Base-by-base conservation (phyloP, 2,329 filamentous ascomycete genomes). In the Diaporthe ampelina region DNA sequence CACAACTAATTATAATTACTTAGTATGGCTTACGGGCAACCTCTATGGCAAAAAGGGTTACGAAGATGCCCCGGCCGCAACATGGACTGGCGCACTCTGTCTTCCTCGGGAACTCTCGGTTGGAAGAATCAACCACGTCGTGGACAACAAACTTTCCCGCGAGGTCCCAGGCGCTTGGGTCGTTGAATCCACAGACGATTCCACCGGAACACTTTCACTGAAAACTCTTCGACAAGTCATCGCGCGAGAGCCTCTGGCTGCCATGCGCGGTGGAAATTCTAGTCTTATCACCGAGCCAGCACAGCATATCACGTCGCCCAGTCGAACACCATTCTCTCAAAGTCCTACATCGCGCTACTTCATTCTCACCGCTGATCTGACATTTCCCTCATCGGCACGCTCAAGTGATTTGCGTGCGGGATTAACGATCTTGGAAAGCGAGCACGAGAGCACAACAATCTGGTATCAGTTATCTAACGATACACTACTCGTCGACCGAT, bases 401-500 rank as follows among this genome's bases (percentile, higher is more conserved):
- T 76, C 74, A 32, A 78, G 78, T 2, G 77, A 81, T 26, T 76
- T 85, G 9, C 82, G 82, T 75, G 84, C 83, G 21, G 85, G 85
- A 11, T 83, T 86, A 75, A 80, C 82, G 59, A 84, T 86, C 63
- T 76, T 86, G 6, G 81, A 81, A 3, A 84, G 83, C 6, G 77
- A 82, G 3, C 76, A 82, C 26, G 85, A 86, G 76, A 81, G 79
- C 17, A 86, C 85, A 4, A 81, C 79, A 13, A 82, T 86, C 48
- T 85, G 85, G 77, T 86, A 86, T 76, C 83, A 86, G 67, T 84
- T 86, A 77, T 83, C 81, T 3, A 85, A 86, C 76, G 85, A 86
- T 76, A 82, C 81, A 24, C 74, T 86, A 43, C 78, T 85, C 40
- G 78, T 86, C 37, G 84, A 86, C 68, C 83, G 84, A 4, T 81